Percentiles rank a stretch among this genome's conserved stretches.
phyloP scores from a whole-genome alignment of 192 early-diverging fungal species.

The Backusella macrospora region DNA sequence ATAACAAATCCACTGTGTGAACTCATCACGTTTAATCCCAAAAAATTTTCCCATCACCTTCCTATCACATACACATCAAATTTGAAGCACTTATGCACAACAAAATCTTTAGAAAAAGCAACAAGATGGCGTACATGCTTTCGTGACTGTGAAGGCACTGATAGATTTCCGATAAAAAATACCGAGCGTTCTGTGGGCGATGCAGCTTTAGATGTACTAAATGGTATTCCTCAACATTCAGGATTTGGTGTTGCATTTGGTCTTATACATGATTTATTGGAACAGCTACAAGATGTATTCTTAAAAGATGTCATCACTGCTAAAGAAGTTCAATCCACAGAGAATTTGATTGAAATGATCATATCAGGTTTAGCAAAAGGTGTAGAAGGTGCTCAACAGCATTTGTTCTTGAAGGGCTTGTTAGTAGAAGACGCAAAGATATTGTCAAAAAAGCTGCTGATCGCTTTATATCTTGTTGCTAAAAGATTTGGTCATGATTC shows the following conservation, averaged over 20 bases:
- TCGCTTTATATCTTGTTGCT: slow-evolving; percentile 20
- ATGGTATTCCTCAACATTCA: slow-evolving; percentile 9
- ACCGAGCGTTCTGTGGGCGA: background rate
- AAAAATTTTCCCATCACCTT: slow-evolving; percentile 16
- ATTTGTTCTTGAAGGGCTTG: slow-evolving; percentile 13
- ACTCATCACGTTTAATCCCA: slow-evolving; percentile 16
- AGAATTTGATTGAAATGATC: slow-evolving; percentile 19
- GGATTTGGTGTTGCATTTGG: slow-evolving; percentile 24
- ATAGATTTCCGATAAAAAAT: slow-evolving; percentile 11
- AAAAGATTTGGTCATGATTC: slow-evolving; percentile 23
- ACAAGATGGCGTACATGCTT: slow-evolving; percentile 27
- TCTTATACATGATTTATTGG: slow-evolving; percentile 22
- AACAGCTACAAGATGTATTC: slow-evolving; percentile 21
- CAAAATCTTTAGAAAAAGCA: slow-evolving; percentile 13
- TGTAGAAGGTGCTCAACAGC: background rate
- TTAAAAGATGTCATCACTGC: background rate
- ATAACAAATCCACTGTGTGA: background rate
- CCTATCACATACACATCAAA: background rate
- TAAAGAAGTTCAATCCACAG: background rate
- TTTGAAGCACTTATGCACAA: background rate
- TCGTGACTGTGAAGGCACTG: slow-evolving; percentile 27
- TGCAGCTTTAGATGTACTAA: slow-evolving; percentile 16
- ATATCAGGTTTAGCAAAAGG: background rate
- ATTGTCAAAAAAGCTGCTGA: slow-evolving; percentile 18
- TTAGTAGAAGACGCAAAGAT: background rate